Base-by-base conservation (phyloP, 306 rosid species). In the Benincasa hispida region DNA sequence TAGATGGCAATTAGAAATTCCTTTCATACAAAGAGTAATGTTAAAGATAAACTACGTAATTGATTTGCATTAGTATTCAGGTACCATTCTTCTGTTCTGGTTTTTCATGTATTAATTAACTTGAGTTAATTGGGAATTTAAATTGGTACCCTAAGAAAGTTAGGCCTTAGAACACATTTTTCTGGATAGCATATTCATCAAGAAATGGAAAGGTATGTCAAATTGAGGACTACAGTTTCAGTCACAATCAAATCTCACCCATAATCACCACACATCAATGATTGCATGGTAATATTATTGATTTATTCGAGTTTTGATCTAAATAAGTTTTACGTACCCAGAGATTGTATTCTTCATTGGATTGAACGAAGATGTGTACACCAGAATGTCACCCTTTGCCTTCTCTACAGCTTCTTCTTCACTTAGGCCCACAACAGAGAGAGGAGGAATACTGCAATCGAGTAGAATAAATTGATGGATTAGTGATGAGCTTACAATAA, bases 261-360 rank as follows among this genome's bases (percentile, higher is more conserved):
- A 37, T 5, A 32, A 32, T 28, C 42, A 30, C 19, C 73, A 10
- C 1, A 22, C 4, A 24, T 17, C 15, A 45, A 2, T 8, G 58
- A 68, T n/a, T 5, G 55, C 35, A 68, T 42, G 32, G 1, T 68
- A 21, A 45, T 22, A 68, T 42, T 68, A 80, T 42, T 66, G 39
- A 61, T 35, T 32, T 13, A 15, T 83, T 35, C 9, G 8, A 45
- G 39, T 15, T 42, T 28, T 75, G 66, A 79, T 55, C 59, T 74
- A 83, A 79, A 57, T 79, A 34, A 48, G 77, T 17, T 50, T 13
- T 75, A 79, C 86, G 42, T 90, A 94, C 99, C 99, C 99, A 55
- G 97, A 94, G 81, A 94, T 87, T 14, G 95, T 90, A 76, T 94
- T 94, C 92, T 89, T 94, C 99, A 94, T 87, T 27, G 97, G 99